Evolutionary conservation across 129 eudicot species (phyloP), one percentile per base, ranked within the genome.

Genomic region (Escallonia rubra): DNA sequence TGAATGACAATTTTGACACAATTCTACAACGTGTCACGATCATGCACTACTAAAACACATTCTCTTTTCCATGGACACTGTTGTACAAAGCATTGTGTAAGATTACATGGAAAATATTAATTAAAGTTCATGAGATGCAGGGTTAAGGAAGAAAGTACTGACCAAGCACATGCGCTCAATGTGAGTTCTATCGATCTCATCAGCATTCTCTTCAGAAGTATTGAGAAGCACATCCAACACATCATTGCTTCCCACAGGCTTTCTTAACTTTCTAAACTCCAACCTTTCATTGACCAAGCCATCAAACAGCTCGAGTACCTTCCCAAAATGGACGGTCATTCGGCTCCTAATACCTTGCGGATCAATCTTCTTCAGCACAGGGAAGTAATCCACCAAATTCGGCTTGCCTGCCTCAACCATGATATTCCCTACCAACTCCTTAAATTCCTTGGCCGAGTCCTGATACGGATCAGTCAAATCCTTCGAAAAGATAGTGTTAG

Each of bases 401-500:
- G 55, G 55, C 55, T 50, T 50, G 10, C 55, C 55, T 23, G 47
- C 57, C 56, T 74, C 79, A 8, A 13, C 67, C 72, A 64, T 58
- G 7, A 79, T 49, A 9, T 59, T 64, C 7, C 59, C 49, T n/a
- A 74, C 50, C 58, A 60, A 43, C 47, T 76, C 67, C 65, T 63
- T 71, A 41, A 80, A 76, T 56, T 80, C 81, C 4, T 76, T 67
- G 46, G 75, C 77, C 0, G 78, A 72, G 58, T 75, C 80, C 44
- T 72, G 65, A 56, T 14, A 62, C 41, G 80, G 81, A 62, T 71
- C 74, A 0, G 72, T 60, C 50, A 72, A 50, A 59, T 80, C 85
- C 66, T 40, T 67, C 8, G 85, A 80, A 40, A 80, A 72, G 8
- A 80, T 42, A 1, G 81, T 76, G 60, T 80, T 80, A 44, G 85